Evolutionary conservation across 192 early-diverging fungal genomes (phyloP).

Genomic region (Haplosporangium gracile): DNA sequence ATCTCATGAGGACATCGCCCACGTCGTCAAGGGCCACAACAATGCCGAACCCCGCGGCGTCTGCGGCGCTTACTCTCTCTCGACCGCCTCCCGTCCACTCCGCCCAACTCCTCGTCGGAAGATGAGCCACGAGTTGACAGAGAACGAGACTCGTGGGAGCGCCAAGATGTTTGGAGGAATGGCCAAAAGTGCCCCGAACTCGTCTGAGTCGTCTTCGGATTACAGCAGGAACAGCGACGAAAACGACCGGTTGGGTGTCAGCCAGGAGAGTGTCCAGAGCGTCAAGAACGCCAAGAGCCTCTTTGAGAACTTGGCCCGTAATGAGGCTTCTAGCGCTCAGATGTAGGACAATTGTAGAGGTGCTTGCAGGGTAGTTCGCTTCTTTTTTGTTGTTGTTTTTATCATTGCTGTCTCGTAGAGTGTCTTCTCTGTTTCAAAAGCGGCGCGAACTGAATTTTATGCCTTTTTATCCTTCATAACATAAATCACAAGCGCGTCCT

Average conservation of each 20-base stretch:
- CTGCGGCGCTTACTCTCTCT: conserved; percentile 36
- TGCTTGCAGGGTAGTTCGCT: too few species aligned
- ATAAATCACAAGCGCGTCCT: not conserved
- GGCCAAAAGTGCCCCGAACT: not conserved
- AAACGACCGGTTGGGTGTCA: conserved; percentile 20
- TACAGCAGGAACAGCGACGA: conserved; percentile 1
- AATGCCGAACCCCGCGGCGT: conserved; percentile 27
- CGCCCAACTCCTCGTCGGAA: conserved; percentile 24
- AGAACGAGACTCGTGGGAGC: conserved; percentile 23
- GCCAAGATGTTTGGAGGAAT: conserved; percentile 17
- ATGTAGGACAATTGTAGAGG: not conserved
- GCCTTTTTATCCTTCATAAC: not conserved
- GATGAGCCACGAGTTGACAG: conserved; percentile 46
- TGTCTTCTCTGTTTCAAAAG: not conserved
- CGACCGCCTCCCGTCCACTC: conserved; percentile 38
- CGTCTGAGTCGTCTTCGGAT: not conserved
- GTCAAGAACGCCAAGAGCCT: conserved; percentile 45
- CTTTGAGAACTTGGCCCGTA: conserved; percentile 41
- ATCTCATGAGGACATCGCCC: conserved; percentile 36
- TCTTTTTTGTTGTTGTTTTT: not conserved
- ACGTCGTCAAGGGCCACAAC: conserved; percentile 39
- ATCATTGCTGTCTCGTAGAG: not conserved
- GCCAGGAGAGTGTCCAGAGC: conserved; percentile 44
- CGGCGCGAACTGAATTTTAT: not conserved
- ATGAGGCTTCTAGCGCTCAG: conserved; percentile 18